Conservation (phyloP, 768 basidiomycete genomes). For the Suillus variegatus region DNA sequence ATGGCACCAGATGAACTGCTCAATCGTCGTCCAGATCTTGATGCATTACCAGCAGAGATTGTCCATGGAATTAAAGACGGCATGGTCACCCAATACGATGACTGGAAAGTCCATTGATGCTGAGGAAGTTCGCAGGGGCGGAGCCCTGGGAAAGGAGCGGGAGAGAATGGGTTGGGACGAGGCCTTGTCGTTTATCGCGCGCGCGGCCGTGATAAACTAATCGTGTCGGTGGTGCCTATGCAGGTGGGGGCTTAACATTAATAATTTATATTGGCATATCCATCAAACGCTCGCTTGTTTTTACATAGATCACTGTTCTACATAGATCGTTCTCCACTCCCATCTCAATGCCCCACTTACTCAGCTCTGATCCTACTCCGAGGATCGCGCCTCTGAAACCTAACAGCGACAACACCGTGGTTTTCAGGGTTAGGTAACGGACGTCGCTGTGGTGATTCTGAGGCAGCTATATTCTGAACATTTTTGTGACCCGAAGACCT, state of each 20-base stretch:
- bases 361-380: not conserved
- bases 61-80: slow-evolving; percentile 40
- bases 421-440: slow-evolving; percentile 32
- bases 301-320: not conserved
- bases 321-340: not conserved
- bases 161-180: slow-evolving; percentile 77
- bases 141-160: slow-evolving; percentile 62
- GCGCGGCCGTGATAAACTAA: not conserved
- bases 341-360: not conserved
- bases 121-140: slow-evolving; percentile 69
- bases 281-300: not conserved
- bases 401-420: not conserved
- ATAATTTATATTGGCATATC: not conserved
- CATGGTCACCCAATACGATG: slow-evolving; percentile 59
- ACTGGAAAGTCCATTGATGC: slow-evolving; percentile 75
- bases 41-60: slow-evolving; percentile 51
- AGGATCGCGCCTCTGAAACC: not conserved
- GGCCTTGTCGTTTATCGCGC: slow-evolving; percentile 36
- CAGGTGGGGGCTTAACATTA: not conserved
- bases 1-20: slow-evolving; percentile 25
- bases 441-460: slow-evolving; percentile 21
- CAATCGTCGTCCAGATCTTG: slow-evolving; percentile 40
- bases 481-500: slow-evolving; percentile 23
- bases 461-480: slow-evolving; percentile 28
- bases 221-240: not conserved